phyloP scores from a whole-genome alignment of 75 land plant species.

The Pinus albicaulis region DNA sequence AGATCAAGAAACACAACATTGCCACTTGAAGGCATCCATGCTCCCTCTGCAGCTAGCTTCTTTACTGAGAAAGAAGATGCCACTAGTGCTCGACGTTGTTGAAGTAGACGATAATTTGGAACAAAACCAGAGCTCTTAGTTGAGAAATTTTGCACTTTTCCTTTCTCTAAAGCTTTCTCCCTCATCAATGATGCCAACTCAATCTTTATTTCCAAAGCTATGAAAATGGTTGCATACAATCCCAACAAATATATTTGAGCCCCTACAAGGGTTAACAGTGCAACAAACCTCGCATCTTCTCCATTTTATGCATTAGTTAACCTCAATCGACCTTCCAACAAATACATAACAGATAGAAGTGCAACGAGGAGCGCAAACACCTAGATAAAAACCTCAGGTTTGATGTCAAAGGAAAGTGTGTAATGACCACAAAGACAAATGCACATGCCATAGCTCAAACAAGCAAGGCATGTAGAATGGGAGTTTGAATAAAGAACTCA shows the following conservation, averaged over 20 bases:
- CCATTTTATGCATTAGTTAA: conserved; percentile 29
- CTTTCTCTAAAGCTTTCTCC: no score
- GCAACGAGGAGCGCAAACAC: conserved; percentile 14
- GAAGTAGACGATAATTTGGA: no score
- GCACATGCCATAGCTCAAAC: conserved; percentile 77
- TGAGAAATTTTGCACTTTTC: no score
- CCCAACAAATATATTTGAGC: conserved; percentile 58
- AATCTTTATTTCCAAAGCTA: conserved; percentile 4
- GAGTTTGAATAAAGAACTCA: conserved; percentile 77
- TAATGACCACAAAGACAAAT: conserved; percentile 78
- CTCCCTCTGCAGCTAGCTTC: neutral
- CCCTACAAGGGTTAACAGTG: conserved; percentile 53
- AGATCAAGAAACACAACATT: conserved; percentile 36
- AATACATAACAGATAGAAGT: no score
- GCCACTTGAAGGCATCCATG: conserved; percentile 99
- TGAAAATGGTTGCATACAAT: conserved; percentile 88
- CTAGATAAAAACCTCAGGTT: conserved; percentile 83
- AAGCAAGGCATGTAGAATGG: conserved; percentile 71
- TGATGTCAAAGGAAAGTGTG: conserved; percentile 90
- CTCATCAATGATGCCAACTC: no score
- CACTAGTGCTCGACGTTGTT: no score
- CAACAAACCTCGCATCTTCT: conserved; percentile 67
- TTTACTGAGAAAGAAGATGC: no score
- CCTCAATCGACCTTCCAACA: conserved; percentile 41
- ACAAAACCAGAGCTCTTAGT: no score